Evolutionary conservation across 1,284 basidiomycete genomes (phyloP), one percentile per base, ranked within the genome.

Genomic region (Malassezia furfur): DNA sequence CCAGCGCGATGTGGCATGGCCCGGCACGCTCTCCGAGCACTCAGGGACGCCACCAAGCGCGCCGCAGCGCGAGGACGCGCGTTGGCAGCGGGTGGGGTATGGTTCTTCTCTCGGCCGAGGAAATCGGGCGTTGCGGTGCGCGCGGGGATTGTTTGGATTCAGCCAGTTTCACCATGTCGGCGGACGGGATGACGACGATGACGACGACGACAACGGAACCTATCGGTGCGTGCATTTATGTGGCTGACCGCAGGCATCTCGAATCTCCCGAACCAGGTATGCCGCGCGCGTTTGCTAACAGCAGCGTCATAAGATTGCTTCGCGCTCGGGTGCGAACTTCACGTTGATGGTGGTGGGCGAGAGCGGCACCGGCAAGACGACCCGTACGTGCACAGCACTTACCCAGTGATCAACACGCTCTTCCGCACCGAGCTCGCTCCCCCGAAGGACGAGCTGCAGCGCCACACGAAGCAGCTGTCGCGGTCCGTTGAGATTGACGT

Each of bases 301-400:
- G 37, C 57, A 67, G 64, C 57, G 70, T 47, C 72, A 74, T 68
- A 68, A 70, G 58, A 72, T 74, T 47, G 91, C 96, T 66, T 91
- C 91, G 65, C 93, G 96, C 80, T 84, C 82, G 68, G 93, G 94
- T 60, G 88, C 88, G 22, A 91, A 96, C 80, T 96, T 98, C 78
- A 98, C 94, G 54, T 83, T 99, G 72, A 99, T 99, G 93, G 94
- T 96, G 34, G 93, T 96, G 59, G 93, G 91, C 87, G 75, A 77
- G 87, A 81, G 50, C 45, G 66, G 66, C 37, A 62, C 68, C 14
- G 66, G 71, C 25, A 71, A 71, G 60, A 71, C 69, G 15, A 74
- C 70, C n/a, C 57, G 64, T 66, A 54, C 52, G 64, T 66, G n/a
- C 21, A 1, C 15, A 22, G 21, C 15, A 14, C 34, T 52, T 5